Evolutionary conservation across 129 eudicot species (phyloP), one percentile per base, ranked within the genome.

Genomic region (Centella asiatica): DNA sequence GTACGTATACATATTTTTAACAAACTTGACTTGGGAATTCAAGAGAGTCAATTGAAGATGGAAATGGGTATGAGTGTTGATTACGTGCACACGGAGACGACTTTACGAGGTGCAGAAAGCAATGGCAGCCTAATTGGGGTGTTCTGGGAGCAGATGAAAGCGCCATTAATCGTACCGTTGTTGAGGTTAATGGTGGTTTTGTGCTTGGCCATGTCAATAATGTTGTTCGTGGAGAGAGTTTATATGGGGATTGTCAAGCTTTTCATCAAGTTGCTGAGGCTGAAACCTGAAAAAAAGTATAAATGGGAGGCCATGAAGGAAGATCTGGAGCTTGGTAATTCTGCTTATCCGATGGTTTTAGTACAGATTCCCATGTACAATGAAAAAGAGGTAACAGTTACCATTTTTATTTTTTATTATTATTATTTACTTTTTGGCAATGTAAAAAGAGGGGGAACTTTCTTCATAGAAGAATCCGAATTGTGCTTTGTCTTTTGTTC

Each of bases 311-410:
- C 93, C 18, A 70, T 90, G 67, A 81, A 78, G 50, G 95, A 90
- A 40, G 97, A 90, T 81, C 49, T 83, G 69, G 97, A 90, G 87
- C 18, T 62, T 27, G 97, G 93, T 25, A 81, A 81, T 57, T 72
- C 78, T 11, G 71, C 66, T 74, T 90, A 83, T 29, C 97, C 97
- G 2, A 86, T 76, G 95, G 97, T 90, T 66, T 69, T 90, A 20
- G 93, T 90, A 27, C 97, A 90, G 69, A 81, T 90, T 28, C 97
- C 97, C 14, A 90, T 90, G 95, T 86, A 71, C 71, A 90, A 90
- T 47, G 97, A 90, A 69, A 83, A 73, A 73, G 97, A 90, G 89
- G 97, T 56, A 56, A 36, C 18, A 9, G n/a, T n/a, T n/a, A n/a
- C n/a, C n/a, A n/a, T n/a, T n/a, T n/a, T n/a, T n/a, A n/a, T n/a